A percentile compares a stretch with the other conserved stretches of the same genome.
Conservation (phyloP, 2,329 filamentous ascomycete genomes). For the Pyricularia pennisetigena region DNA sequence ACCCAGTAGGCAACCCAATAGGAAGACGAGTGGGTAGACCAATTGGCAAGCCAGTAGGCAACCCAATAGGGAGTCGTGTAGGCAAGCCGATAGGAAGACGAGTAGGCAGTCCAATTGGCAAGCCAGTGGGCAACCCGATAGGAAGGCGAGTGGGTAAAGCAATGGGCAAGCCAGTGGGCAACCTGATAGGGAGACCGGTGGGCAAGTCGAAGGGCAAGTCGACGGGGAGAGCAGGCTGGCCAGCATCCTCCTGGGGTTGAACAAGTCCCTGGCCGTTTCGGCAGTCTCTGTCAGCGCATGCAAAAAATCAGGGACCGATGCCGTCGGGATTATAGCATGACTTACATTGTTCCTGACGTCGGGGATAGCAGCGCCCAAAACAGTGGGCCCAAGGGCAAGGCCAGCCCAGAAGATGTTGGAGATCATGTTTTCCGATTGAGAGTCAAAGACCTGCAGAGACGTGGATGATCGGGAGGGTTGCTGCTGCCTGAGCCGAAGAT, state of each 20-base stretch:
- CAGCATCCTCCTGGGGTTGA: neutral
- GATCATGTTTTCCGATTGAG: neutral
- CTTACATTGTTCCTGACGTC: neutral
- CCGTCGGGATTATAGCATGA: neutral
- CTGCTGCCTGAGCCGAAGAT: neutral
- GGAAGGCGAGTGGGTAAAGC: no score
- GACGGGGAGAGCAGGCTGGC: no score
- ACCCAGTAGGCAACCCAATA: no score
- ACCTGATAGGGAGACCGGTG: no score
- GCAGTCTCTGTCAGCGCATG: neutral
- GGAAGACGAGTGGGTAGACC: no score
- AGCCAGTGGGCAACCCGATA: no score
- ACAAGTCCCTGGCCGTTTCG: neutral
- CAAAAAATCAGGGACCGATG: neutral
- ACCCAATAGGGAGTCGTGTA: no score
- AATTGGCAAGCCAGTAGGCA: no score
- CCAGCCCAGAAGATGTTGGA: slow-evolving; percentile 1
- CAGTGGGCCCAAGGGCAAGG: neutral
- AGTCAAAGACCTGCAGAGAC: neutral
- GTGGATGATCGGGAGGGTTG: neutral
- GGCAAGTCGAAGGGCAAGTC: no score
- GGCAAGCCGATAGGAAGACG: no score
- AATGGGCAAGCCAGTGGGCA: no score
- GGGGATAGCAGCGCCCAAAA: slow-evolving; percentile 1
- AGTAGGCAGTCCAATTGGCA: no score